phyloP scores from a whole-genome alignment of 2,329 filamentous ascomycete species.

The Aureobasidium melanogenum region DNA sequence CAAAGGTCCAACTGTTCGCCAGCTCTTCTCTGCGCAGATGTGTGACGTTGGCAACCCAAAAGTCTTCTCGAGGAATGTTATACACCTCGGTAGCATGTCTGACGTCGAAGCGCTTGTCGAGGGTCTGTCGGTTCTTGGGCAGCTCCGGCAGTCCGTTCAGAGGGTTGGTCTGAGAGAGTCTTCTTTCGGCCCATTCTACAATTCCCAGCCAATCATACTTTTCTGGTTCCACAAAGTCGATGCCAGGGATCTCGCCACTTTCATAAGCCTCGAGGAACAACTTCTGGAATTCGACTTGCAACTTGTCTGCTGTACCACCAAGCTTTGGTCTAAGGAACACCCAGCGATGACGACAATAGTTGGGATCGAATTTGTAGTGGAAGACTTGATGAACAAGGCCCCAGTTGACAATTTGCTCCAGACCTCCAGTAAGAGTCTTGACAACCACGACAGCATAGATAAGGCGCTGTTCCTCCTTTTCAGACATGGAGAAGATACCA shows the following conservation, averaged over 20 bases:
- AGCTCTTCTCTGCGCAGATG: slow-evolving; percentile 35
- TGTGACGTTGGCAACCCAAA: slow-evolving; percentile 36
- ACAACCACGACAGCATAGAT: slow-evolving; percentile 25
- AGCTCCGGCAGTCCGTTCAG: slow-evolving; percentile 10
- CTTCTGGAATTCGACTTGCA: slow-evolving; percentile 56
- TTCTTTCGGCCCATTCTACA: slow-evolving; percentile 55
- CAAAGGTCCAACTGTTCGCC: slow-evolving; percentile 14
- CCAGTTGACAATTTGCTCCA: slow-evolving; percentile 32
- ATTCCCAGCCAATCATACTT: slow-evolving; percentile 61
- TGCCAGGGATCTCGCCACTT: slow-evolving; percentile 47
- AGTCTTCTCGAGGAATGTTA: slow-evolving; percentile 45
- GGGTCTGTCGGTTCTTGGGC: slow-evolving; percentile 23
- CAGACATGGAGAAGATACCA: slow-evolving; percentile 19
- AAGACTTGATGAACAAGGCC: slow-evolving; percentile 30
- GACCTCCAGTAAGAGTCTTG: slow-evolving; percentile 26
- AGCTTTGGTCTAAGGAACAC: slow-evolving; percentile 18
- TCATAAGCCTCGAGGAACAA: slow-evolving; percentile 60
- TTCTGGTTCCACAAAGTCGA: slow-evolving; percentile 55
- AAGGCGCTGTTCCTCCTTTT: slow-evolving; percentile 20
- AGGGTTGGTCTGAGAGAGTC: slow-evolving; percentile 13
- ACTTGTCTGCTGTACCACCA: slow-evolving; percentile 30
- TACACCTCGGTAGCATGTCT: slow-evolving; percentile 30
- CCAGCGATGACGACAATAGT: slow-evolving; percentile 33
- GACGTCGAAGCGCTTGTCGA: slow-evolving; percentile 38
- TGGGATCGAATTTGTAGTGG: slow-evolving; percentile 28